Conservation (phyloP, 2,329 filamentous ascomycete species). For the Clarireedia monteithiana region DNA sequence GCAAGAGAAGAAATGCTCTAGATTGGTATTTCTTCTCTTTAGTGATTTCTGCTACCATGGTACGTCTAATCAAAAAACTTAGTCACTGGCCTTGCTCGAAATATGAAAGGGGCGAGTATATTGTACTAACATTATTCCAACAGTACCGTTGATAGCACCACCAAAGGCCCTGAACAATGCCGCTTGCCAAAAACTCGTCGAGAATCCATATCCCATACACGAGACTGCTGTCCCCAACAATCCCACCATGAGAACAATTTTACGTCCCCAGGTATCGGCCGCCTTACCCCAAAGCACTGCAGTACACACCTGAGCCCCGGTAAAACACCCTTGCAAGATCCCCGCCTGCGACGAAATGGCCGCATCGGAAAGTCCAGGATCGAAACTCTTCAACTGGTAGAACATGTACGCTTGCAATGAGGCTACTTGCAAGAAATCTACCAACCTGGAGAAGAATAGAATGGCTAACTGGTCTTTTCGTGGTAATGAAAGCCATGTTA, state of each 20-base stretch:
- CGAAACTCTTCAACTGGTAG: conserved; percentile 79
- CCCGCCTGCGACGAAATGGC: conserved; percentile 72
- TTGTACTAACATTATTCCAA: conserved; percentile 60
- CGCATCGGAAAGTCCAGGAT: conserved; percentile 44
- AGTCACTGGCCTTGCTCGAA: neutral
- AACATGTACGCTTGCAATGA: conserved; percentile 66
- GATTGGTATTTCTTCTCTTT: conserved; percentile 54
- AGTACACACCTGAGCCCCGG: conserved; percentile 73
- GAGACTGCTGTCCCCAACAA: conserved; percentile 56
- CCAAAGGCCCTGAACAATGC: conserved; percentile 65
- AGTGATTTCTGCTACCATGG: conserved; percentile 64
- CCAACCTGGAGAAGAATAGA: conserved; percentile 69
- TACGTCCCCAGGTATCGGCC: conserved; percentile 60
- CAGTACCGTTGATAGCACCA: conserved; percentile 67
- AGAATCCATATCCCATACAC: conserved; percentile 60
- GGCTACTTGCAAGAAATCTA: conserved; percentile 75
- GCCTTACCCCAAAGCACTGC: conserved; percentile 76
- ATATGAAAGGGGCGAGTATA: neutral
- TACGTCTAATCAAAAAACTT: conserved; percentile 41
- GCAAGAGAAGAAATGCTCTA: conserved; percentile 34
- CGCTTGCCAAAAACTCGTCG: conserved; percentile 62
- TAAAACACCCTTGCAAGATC: conserved; percentile 71
- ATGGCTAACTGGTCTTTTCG: conserved; percentile 70
- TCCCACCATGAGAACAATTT: conserved; percentile 72
- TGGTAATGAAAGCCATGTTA: conserved; percentile 67